Percentiles rank a stretch among this genome's conserved stretches.
Conservation (phyloP, 225 moss, liverwort and hornwort species). For the Takakia lepidozioides region DNA sequence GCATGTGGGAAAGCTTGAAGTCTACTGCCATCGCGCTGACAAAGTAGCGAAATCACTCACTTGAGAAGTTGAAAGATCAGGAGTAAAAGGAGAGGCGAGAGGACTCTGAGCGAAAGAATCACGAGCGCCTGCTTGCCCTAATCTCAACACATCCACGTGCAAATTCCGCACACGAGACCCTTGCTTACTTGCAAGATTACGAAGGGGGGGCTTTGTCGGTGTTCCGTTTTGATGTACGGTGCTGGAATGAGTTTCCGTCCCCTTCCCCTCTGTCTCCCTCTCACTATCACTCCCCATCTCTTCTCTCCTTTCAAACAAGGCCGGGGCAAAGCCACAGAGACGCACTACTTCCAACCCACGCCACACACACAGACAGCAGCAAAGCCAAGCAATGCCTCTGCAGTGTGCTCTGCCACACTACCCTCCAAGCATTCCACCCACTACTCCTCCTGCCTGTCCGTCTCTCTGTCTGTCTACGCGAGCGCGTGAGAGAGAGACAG, state of each 20-base stretch:
- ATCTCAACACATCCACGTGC: slow-evolving; percentile 45
- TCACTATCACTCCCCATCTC: slow-evolving; percentile 30
- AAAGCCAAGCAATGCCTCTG: too few species aligned
- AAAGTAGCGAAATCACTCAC: slow-evolving; percentile 10
- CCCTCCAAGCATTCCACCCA: too few species aligned
- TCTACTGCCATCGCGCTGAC: not conserved
- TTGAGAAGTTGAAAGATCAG: slow-evolving; percentile 34
- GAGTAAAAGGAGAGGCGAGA: slow-evolving; percentile 36
- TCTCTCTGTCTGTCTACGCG: too few species aligned
- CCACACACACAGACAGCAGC: too few species aligned
- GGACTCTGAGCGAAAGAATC: slow-evolving; percentile 38
- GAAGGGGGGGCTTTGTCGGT: slow-evolving; percentile 21
- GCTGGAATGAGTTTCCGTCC: not conserved
- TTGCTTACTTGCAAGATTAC: slow-evolving; percentile 22
- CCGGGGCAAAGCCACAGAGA: too few species aligned
- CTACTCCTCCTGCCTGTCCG: too few species aligned
- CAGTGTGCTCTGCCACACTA: too few species aligned
- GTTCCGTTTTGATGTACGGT: slow-evolving; percentile 13
- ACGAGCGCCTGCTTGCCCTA: slow-evolving; percentile 24
- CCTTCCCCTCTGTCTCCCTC: not conserved
- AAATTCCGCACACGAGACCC: slow-evolving; percentile 14
- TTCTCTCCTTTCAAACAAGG: not conserved
- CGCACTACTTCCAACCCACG: too few species aligned
- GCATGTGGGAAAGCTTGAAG: not conserved
- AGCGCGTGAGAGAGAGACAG: too few species aligned